These are phyloP conservation scores for Saccharomycopsis synnaedendra DNA, from an alignment of 805 yeast genomes.

Conservation along the genomic window DNA sequence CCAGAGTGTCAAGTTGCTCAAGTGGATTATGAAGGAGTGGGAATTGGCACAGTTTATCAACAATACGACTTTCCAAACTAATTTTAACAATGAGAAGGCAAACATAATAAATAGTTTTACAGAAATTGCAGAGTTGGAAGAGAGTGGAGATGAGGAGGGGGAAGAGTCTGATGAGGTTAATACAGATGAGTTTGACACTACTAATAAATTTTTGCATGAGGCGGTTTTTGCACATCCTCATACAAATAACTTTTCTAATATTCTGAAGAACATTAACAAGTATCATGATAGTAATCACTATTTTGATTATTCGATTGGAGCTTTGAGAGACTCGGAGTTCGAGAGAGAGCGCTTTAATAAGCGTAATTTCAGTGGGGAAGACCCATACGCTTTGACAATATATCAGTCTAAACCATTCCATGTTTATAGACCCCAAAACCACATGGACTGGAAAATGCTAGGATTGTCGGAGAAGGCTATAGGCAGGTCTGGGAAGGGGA, in stretches of 20 bases:
- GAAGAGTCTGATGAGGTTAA: background rate
- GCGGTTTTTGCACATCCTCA: background rate
- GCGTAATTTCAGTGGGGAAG: background rate
- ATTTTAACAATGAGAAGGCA: slow-evolving; percentile 24
- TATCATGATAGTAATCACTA: slow-evolving; percentile 2
- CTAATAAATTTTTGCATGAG: background rate
- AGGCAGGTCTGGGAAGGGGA: slow-evolving; percentile 10
- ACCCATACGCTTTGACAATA: slow-evolving; percentile 12
- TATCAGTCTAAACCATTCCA: slow-evolving; percentile 15
- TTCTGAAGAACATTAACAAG: background rate
- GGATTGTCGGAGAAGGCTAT: slow-evolving; percentile 14
- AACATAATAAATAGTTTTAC: slow-evolving; percentile 13
- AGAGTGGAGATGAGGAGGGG: background rate
- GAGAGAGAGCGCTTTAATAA: background rate
- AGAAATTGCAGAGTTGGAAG: background rate
- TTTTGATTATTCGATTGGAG: slow-evolving; percentile 11
- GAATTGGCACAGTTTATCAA: slow-evolving; percentile 27
- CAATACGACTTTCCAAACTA: slow-evolving; percentile 13
- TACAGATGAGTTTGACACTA: background rate
- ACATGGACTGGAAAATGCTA: slow-evolving; percentile 16
- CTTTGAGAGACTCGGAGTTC: slow-evolving; percentile 3
- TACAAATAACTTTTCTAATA: slow-evolving; percentile 1
- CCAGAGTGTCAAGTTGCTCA: slow-evolving; percentile 37
- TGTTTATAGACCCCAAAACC: slow-evolving; percentile 15
- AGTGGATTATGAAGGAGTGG: slow-evolving; percentile 43